These are phyloP conservation scores for Nannizziopsis arthrosporioides DNA, from an alignment of 2,329 filamentous ascomycete species.

Conservation along the genomic window DNA sequence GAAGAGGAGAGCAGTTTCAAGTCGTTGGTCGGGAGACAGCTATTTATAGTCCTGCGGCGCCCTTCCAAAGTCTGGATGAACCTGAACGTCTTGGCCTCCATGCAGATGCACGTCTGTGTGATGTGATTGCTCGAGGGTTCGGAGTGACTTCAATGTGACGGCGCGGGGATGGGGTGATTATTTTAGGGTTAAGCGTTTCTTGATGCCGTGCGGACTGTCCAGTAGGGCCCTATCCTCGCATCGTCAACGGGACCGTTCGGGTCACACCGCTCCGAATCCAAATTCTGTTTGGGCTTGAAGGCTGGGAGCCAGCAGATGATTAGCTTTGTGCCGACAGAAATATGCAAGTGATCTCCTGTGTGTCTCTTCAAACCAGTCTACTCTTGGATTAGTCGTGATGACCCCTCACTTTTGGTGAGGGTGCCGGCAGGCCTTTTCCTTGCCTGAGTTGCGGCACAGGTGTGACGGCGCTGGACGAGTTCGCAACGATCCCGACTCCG, in stretches of 20 bases:
- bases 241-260: not conserved
- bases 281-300: not conserved
- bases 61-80: too few species aligned
- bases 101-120: not conserved
- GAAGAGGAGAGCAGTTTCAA: not conserved
- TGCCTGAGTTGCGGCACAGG: too few species aligned
- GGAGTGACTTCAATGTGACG: not conserved
- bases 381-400: not conserved
- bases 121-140: not conserved
- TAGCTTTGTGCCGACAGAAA: not conserved
- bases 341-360: not conserved
- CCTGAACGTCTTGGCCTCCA: not conserved
- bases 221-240: too few species aligned
- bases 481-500: too few species aligned
- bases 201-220: too few species aligned
- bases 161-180: constrained; percentile 5
- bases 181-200: not conserved
- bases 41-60: constrained; percentile 6
- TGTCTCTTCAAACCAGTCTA: not conserved
- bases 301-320: not conserved
- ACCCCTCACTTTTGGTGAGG: not conserved
- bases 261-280: constrained; percentile 3
- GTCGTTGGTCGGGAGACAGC: not conserved
- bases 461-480: too few species aligned
- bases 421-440: too few species aligned